Conservation (phyloP, 2,329 filamentous ascomycete genomes). For the Seiridium unicorne region DNA sequence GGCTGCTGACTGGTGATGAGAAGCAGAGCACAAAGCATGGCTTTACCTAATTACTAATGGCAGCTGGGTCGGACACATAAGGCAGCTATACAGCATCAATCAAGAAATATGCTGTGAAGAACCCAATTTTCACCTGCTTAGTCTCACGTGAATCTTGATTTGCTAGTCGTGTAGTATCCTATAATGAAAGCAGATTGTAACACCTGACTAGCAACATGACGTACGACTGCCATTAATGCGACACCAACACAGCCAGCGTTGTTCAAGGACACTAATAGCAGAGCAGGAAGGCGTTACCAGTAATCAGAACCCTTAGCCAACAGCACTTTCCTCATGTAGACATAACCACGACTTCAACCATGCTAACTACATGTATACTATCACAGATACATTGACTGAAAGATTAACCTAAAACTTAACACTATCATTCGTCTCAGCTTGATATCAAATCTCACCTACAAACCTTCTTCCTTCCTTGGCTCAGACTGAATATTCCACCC, state of each 20-base stretch:
- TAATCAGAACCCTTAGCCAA: too few relatives aligned
- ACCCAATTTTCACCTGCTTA: background rate
- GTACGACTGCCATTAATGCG: background rate
- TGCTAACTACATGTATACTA: too few relatives aligned
- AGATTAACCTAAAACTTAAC: too few relatives aligned
- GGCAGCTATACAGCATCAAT: background rate
- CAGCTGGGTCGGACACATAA: background rate
- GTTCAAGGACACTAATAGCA: too few relatives aligned
- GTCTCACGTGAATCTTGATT: background rate
- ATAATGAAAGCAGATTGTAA: background rate
- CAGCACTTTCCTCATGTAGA: too few relatives aligned
- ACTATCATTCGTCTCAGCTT: too few relatives aligned
- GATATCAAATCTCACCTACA: background rate
- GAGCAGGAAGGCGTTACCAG: too few relatives aligned
- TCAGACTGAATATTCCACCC: too few relatives aligned
- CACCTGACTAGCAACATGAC: background rate
- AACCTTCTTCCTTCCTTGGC: background rate
- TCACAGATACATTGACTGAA: too few relatives aligned
- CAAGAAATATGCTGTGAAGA: background rate
- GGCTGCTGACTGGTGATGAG: background rate
- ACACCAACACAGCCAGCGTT: too few relatives aligned
- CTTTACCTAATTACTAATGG: slow-evolving; percentile 2
- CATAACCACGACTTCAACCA: too few relatives aligned
- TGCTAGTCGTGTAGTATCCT: background rate
- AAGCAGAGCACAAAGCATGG: background rate